Evolutionary conservation across 225 moss, liverwort and hornwort species (phyloP), one percentile per base, ranked within the genome.

Genomic region (Pleurozium schreberi): DNA sequence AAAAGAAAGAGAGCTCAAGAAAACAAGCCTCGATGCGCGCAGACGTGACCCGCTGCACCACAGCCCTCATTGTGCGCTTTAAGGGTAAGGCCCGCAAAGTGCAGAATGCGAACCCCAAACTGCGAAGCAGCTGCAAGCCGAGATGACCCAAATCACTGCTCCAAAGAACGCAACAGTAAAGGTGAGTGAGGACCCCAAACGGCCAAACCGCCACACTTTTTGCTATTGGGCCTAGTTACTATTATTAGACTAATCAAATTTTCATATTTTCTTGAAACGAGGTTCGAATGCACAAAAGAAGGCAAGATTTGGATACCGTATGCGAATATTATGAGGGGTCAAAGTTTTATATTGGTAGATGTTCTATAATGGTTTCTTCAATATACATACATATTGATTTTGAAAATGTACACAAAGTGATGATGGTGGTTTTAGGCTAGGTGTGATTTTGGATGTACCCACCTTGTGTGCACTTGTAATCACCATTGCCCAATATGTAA

Each of bases 41-140:
- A 79, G 95, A 95, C 79, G 95, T 80, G 85, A 97, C 97, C 49
- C 97, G 95, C 92, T 96, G 96, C 91, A 97, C 90, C 76, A 97
- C 95, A 66, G 96, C 97, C 92, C 95, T 95, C 97, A 97, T 96
- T 80, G 90, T 79, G 66, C 23, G 55, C 79, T 57, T 12, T 8
- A 43, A 34, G 66, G 66, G 78, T n/a, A 55, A 28, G 63, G 53
- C 31, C 15, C 40, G 53, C 78, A 33, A 71, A 40, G 30, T 34
- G 45, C 43, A 66, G 83, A 11, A 25, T 60, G 60, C n/a, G 14
- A 58, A 58, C 28, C 55, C 55, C 55, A 80, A 73, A 17, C 26
- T 77, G 49, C 59, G 77, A 67, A 77, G 47, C 67, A 88, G 38
- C 84, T 74, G 73, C 86, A 62, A 83, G 36, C 36, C 71, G 53